Percentiles rank a stretch among this genome's conserved stretches.
Conservation (phyloP, 2,329 filamentous ascomycete species). For the Pseudogymnoascus destructans region DNA sequence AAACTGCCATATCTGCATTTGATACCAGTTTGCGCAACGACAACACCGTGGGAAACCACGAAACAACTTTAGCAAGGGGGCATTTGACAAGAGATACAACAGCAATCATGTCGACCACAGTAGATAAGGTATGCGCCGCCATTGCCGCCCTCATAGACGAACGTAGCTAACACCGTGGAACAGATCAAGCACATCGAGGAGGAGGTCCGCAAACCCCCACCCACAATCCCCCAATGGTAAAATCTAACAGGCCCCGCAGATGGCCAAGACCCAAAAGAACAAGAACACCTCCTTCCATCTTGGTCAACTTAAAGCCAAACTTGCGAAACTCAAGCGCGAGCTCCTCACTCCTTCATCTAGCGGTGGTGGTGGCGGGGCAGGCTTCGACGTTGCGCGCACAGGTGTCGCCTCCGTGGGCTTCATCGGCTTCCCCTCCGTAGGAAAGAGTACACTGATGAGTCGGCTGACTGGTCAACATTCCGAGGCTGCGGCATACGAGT, state of each 20-base stretch:
- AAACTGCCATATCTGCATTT: slow-evolving; percentile 5
- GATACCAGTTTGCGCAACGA: slow-evolving; percentile 8
- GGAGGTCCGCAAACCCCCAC: slow-evolving; percentile 50
- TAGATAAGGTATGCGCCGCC: slow-evolving; percentile 64
- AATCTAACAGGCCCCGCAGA: slow-evolving; percentile 36
- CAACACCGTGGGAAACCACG: slow-evolving; percentile 1
- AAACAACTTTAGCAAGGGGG: slow-evolving; percentile 2
- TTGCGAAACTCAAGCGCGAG: slow-evolving; percentile 95
- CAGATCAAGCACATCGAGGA: slow-evolving; percentile 95
- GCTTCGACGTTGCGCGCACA: slow-evolving; percentile 95
- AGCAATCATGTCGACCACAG: slow-evolving; percentile 78
- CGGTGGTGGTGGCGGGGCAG: slow-evolving; percentile 71
- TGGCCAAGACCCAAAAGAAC: slow-evolving; percentile 96
- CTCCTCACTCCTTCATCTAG: slow-evolving; percentile 75
- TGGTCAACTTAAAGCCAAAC: slow-evolving; percentile 93
- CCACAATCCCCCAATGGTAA: slow-evolving; percentile 15
- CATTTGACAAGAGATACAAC: slow-evolving; percentile 8
- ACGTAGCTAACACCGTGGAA: slow-evolving; percentile 22
- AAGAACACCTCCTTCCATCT: slow-evolving; percentile 90
- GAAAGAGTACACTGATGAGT: slow-evolving; percentile 97
- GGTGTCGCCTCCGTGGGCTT: slow-evolving; percentile 96
- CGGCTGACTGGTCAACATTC: slow-evolving; percentile 90
- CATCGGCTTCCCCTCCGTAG: slow-evolving; percentile 95
- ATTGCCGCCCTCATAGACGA: slow-evolving; percentile 24
- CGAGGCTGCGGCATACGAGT: slow-evolving; percentile 94